Percentiles rank a stretch among this genome's conserved stretches.
These are phyloP conservation scores for Euphorbia tirucalli DNA, from an alignment of 345 rosid genomes.

Conservation along the genomic window DNA sequence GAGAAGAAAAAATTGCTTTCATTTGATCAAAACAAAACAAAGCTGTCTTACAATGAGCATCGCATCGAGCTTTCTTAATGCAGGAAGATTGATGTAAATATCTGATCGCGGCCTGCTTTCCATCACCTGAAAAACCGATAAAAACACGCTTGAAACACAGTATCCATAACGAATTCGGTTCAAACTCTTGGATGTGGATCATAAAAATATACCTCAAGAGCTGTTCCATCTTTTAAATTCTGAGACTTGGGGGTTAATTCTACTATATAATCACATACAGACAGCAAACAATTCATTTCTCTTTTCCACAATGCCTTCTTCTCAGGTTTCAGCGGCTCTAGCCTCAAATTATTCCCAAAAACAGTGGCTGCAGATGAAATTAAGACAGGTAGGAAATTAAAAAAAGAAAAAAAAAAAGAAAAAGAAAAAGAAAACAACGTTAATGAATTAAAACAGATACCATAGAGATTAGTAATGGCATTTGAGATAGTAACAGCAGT, in stretches of 20 bases:
- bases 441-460: slow-evolving; percentile 31
- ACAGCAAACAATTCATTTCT: slow-evolving; percentile 88
- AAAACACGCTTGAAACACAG: slow-evolving; percentile 6
- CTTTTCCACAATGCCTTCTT: slow-evolving; percentile 82
- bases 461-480: slow-evolving; percentile 89
- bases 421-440: neutral
- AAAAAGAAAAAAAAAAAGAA: neutral
- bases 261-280: slow-evolving; percentile 78
- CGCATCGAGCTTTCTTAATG: slow-evolving; percentile 74
- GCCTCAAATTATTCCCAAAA: slow-evolving; percentile 78
- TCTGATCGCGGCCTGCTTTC: slow-evolving; percentile 69
- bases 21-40: neutral
- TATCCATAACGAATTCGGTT: neutral
- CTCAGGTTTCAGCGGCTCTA: slow-evolving; percentile 79
- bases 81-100: slow-evolving; percentile 80
- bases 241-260: slow-evolving; percentile 65
- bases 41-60: slow-evolving; percentile 68
- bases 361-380: slow-evolving; percentile 62
- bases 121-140: slow-evolving; percentile 55
- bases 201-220: slow-evolving; percentile 53
- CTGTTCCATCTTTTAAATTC: slow-evolving; percentile 53
- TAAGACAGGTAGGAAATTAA: neutral
- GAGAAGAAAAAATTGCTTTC: neutral
- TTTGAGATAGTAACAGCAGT: slow-evolving; percentile 89
- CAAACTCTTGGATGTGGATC: neutral